Conservation (phyloP, 75 land plant genomes). For the Pinus tabuliformis region DNA sequence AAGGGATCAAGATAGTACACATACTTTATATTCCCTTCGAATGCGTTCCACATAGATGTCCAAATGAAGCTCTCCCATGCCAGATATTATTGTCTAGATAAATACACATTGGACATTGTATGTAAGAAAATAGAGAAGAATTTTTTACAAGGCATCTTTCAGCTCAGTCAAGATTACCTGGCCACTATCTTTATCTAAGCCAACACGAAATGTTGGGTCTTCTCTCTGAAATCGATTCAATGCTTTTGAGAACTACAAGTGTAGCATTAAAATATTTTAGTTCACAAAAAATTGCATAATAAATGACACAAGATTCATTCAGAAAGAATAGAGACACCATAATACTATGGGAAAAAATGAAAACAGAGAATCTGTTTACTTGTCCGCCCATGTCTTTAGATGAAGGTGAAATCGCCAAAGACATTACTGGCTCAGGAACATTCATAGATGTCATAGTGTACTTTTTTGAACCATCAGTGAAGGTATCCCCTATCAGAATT, state of each 20-base stretch:
- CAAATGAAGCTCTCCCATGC: slow-evolving; percentile 99
- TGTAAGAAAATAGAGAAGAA: background rate
- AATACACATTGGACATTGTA: slow-evolving; percentile 1
- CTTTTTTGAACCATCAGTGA: slow-evolving; percentile 87
- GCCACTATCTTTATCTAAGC: slow-evolving; percentile 94
- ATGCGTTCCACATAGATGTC: slow-evolving; percentile 99
- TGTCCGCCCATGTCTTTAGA: slow-evolving; percentile 83
- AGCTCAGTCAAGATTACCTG: slow-evolving; percentile 44
- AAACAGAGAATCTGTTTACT: slow-evolving; percentile 27
- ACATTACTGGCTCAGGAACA: slow-evolving; percentile 99
- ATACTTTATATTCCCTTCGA: slow-evolving; percentile 92
- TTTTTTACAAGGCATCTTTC: background rate
- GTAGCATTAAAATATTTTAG: background rate
- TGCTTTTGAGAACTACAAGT: slow-evolving; percentile 90
- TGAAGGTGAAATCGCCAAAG: slow-evolving; percentile 83
- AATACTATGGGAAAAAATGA: background rate
- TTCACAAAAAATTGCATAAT: background rate
- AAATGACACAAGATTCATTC: background rate
- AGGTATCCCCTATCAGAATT: slow-evolving; percentile 82
- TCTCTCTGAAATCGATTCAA: slow-evolving; percentile 97
- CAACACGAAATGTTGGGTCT: slow-evolving; percentile 98
- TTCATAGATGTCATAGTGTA: slow-evolving; percentile 99
- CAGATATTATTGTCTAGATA: slow-evolving; percentile 95
- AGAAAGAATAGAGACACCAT: background rate
- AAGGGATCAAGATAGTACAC: background rate